Evolutionary conservation across 352 stramenopile genomes (phyloP).

Genomic region (Pelagophyceae sp.): DNA sequence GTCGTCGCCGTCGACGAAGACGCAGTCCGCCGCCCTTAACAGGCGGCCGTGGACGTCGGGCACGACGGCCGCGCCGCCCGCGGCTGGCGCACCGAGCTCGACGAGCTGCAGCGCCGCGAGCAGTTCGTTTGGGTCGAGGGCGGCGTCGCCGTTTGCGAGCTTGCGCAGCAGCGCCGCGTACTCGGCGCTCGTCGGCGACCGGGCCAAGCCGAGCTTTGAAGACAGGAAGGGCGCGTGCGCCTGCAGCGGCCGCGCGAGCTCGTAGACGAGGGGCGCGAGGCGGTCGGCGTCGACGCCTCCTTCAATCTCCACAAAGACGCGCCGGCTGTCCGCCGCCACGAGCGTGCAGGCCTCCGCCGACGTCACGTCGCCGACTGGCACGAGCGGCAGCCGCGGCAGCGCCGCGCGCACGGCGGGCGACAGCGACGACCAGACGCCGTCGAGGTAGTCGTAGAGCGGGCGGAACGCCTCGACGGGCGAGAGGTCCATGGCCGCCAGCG

Average conservation of each 20-base stretch:
- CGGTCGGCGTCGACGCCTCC: neutral
- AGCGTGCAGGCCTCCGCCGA: neutral
- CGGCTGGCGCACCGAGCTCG: neutral
- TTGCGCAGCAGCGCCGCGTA: neutral
- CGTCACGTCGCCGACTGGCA: neutral
- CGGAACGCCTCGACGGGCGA: neutral
- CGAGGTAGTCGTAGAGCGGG: neutral
- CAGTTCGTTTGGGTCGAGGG: constrained; percentile 11
- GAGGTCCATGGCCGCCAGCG: neutral
- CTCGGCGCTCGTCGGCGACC: neutral
- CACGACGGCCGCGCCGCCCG: neutral
- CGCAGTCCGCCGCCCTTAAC: neutral
- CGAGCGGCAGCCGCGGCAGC: neutral
- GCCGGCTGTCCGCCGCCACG: neutral
- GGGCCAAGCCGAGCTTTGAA: neutral
- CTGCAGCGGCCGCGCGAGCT: neutral
- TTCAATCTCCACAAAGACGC: neutral
- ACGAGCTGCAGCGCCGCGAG: neutral
- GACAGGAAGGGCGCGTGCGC: neutral
- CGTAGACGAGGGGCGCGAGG: constrained; percentile 2
- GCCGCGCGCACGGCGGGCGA: neutral
- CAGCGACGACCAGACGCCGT: neutral
- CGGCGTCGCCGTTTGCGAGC: neutral
- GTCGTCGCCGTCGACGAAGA: constrained; percentile 10
- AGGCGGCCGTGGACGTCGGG: neutral